Percentiles rank a stretch among this genome's conserved stretches.
Evolutionary conservation across 2,329 filamentous ascomycete species (phyloP).

Genomic region (Talaromyces sp.): DNA sequence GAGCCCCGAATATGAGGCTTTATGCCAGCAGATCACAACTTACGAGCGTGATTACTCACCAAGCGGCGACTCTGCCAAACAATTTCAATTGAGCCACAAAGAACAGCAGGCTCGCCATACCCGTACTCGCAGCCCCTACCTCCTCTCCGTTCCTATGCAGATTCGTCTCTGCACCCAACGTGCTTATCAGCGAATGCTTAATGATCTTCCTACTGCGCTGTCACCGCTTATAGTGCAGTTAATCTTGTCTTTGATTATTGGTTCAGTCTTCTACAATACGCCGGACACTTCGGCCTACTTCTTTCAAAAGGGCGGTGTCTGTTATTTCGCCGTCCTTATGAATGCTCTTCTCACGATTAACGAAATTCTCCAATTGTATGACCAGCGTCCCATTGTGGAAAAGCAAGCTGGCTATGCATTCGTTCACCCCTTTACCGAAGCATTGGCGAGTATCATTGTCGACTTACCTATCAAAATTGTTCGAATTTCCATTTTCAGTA

Average conservation of each 20-base stretch:
- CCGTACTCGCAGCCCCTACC: constrained; percentile 75
- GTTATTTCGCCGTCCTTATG: constrained; percentile 85
- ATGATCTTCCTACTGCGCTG: constrained; percentile 73
- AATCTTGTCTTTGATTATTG: constrained; percentile 73
- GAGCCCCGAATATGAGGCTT: constrained; percentile 49
- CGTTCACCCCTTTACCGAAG: constrained; percentile 29
- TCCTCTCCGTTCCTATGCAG: constrained; percentile 72
- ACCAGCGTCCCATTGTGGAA: constrained; percentile 29
- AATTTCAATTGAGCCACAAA: constrained; percentile 39
- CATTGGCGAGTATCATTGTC: constrained; percentile 20
- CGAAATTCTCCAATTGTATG: constrained; percentile 46
- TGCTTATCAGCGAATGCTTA: constrained; percentile 73
- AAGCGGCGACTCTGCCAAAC: constrained; percentile 26
- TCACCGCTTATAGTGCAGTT: constrained; percentile 67
- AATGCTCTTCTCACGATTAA: constrained; percentile 68
- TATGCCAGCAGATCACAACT: constrained; percentile 44
- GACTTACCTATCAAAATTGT: constrained; percentile 72
- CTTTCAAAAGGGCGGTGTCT: constrained; percentile 71
- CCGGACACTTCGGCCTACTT: constrained; percentile 66
- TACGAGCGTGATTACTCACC: constrained; percentile 43
- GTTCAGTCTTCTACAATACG: constrained; percentile 79
- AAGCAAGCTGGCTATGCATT: constrained; percentile 36
- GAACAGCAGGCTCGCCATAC: constrained; percentile 43
- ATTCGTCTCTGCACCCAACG: constrained; percentile 76
- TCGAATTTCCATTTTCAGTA: constrained; percentile 74